Percentiles rank a stretch among this genome's conserved stretches.
Evolutionary conservation across 169 alveolate species (phyloP).

Genomic region (Eimeria tenella): DNA sequence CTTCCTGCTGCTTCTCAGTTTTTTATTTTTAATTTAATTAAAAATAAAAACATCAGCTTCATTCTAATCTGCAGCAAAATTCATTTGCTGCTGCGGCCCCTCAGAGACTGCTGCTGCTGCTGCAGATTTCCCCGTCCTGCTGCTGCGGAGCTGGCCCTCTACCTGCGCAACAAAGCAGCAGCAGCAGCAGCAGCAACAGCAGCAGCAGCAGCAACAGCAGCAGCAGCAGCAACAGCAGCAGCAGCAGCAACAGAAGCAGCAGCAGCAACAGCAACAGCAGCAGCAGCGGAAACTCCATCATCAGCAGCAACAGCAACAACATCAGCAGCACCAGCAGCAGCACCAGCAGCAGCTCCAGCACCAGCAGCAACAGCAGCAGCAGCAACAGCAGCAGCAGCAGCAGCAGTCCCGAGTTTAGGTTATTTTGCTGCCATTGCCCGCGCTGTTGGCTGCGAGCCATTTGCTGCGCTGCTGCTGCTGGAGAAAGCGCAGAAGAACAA

Average conservation of each 20-base stretch:
- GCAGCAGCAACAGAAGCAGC: background rate
- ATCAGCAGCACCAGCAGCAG: constrained; percentile 24
- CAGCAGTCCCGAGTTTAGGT: background rate
- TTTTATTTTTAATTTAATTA: too few species aligned
- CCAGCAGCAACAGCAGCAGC: constrained; percentile 51
- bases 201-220: background rate
- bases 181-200: constrained; percentile 30
- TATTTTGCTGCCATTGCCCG: background rate
- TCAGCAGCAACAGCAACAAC: constrained; percentile 37
- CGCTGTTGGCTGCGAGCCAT: constrained; percentile 26
- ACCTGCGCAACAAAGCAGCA: background rate
- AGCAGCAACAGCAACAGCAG: background rate
- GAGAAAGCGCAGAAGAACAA: background rate
- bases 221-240: background rate
- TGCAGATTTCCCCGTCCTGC: constrained; percentile 1
- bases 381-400: background rate
- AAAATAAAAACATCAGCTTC: background rate
- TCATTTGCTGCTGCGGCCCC: background rate
- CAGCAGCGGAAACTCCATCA: background rate
- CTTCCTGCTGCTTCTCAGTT: too few species aligned
- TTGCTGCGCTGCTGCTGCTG: constrained; percentile 15
- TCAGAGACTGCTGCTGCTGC: constrained; percentile 3
- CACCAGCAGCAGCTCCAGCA: constrained; percentile 26
- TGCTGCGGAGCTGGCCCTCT: background rate
- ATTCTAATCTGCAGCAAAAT: background rate